Evolutionary conservation across 1,139 yeast genomes (phyloP), one percentile per base, ranked within the genome.

Genomic region (Candida sp.): DNA sequence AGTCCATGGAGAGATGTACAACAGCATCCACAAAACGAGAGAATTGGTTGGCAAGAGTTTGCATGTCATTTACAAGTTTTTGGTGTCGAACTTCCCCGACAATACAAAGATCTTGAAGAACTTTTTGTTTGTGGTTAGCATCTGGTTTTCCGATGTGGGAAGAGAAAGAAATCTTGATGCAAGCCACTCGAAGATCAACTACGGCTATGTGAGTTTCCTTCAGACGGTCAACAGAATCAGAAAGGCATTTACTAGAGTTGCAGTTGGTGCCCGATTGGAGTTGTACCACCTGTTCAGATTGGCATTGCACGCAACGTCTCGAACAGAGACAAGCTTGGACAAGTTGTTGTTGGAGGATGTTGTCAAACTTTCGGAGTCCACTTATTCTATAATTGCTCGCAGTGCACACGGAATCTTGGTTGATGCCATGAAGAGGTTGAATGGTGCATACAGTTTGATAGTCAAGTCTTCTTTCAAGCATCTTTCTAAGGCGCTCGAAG

Each of bases 101-200:
- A 88, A 90, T 56, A 82, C 90, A n/a, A 83, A 84, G 17, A 68
- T 90, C 22, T 82, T 86, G 65, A 85, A 85, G 58, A 84, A 85
- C 42, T 76, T 88, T 46, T 69, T 92, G 44, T 84, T 85, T 62
- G 87, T 87, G 2, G 67, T 88, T 49, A 85, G 88, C 59, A 84
- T 88, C 8, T 94, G 96, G 92, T 84, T 94, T 56, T 81, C 90
- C 17, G 96, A 92, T 65, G 88, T 89, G 28, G 96, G 97, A 1
- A 78, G 84, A 55, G 96, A 90, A 60, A 75, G 89, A 11, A 73
- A 87, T 1, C 81, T 87, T 47, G 87, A 81, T 48, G 72, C 81
- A 9, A 83, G 86, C 54, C 77, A 75, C 53, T 73, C 79, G 0
- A 69, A 66, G 43, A 65, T 76, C 37, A 70, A 68, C 56, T 72